Conservation (phyloP, 2,329 filamentous ascomycete species). For the Trichoderma lentiforme region DNA sequence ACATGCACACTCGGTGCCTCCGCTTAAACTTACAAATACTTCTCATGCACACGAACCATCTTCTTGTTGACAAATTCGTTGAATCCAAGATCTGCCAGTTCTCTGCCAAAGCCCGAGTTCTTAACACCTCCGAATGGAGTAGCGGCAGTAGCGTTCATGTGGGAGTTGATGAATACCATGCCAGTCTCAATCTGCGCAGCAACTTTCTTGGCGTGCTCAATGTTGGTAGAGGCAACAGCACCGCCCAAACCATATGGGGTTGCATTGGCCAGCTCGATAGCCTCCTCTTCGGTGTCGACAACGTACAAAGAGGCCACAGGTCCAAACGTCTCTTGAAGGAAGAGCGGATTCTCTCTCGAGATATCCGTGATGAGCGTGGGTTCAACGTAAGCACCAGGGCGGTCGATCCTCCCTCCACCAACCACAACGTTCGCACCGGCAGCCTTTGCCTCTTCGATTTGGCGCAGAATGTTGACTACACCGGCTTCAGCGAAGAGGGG, state of each 20-base stretch:
- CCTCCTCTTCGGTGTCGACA: constrained; percentile 28
- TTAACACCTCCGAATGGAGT: constrained; percentile 30
- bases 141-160: constrained; percentile 23
- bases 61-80: constrained; percentile 15
- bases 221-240: constrained; percentile 54
- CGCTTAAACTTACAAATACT: neutral
- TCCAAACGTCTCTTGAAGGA: constrained; percentile 30
- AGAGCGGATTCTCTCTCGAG: constrained; percentile 22
- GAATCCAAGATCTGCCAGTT: neutral
- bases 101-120: constrained; percentile 7
- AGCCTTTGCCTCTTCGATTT: constrained; percentile 61
- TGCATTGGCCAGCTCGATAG: constrained; percentile 33
- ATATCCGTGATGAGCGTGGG: constrained; percentile 24
- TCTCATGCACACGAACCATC: constrained; percentile 1
- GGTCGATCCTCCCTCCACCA: constrained; percentile 24
- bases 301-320: constrained; percentile 29
- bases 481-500: constrained; percentile 63
- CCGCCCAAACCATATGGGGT: constrained; percentile 53
- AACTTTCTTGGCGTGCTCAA: constrained; percentile 38
- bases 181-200: constrained; percentile 53
- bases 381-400: constrained; percentile 29
- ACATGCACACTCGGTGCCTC: neutral
- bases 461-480: constrained; percentile 62
- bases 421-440: constrained; percentile 54
- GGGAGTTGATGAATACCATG: constrained; percentile 40